These are phyloP conservation scores for Prinsepia uniflora DNA, from an alignment of 306 rosid species.

Conservation along the genomic window DNA sequence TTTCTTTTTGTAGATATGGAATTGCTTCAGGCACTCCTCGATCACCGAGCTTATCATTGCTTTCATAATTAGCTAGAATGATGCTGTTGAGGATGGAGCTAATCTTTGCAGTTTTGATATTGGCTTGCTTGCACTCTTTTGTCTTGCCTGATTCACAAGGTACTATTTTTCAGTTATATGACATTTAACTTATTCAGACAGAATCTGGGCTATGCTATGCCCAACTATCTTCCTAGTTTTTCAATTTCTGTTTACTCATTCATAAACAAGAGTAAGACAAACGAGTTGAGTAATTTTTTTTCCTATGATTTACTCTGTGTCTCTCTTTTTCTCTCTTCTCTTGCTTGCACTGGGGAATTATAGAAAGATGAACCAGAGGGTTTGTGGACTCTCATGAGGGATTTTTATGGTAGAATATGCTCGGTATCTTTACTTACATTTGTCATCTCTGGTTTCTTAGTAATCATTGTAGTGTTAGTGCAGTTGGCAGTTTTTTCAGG, in stretches of 20 bases:
- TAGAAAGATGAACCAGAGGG: not conserved
- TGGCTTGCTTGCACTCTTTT: slow-evolving; percentile 54
- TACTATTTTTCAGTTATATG: slow-evolving; percentile 20
- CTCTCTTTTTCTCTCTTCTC: not conserved
- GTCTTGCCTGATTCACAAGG: slow-evolving; percentile 78
- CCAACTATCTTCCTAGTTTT: not conserved
- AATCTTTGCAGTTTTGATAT: slow-evolving; percentile 38
- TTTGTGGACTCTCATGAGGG: slow-evolving; percentile 1
- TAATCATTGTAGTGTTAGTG: slow-evolving; percentile 10
- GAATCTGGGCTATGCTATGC: slow-evolving; percentile 3
- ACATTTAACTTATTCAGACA: slow-evolving; percentile 5
- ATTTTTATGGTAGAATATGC: not conserved
- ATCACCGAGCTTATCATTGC: slow-evolving; percentile 26
- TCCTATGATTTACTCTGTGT: not conserved
- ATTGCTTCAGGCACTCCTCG: slow-evolving; percentile 21
- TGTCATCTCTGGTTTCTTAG: slow-evolving; percentile 6
- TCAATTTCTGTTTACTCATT: not conserved
- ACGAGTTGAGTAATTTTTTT: not conserved
- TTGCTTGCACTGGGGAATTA: not conserved
- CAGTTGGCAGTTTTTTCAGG: slow-evolving; percentile 19
- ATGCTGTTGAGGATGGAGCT: slow-evolving; percentile 57
- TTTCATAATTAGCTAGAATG: slow-evolving; percentile 12
- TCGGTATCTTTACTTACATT: not conserved
- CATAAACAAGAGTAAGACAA: not conserved
- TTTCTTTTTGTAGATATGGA: slow-evolving; percentile 41